A percentile compares a stretch with the other conserved stretches of the same genome.
phyloP scores from a whole-genome alignment of 257 asterid species.

The Nicotiana tabacum region DNA sequence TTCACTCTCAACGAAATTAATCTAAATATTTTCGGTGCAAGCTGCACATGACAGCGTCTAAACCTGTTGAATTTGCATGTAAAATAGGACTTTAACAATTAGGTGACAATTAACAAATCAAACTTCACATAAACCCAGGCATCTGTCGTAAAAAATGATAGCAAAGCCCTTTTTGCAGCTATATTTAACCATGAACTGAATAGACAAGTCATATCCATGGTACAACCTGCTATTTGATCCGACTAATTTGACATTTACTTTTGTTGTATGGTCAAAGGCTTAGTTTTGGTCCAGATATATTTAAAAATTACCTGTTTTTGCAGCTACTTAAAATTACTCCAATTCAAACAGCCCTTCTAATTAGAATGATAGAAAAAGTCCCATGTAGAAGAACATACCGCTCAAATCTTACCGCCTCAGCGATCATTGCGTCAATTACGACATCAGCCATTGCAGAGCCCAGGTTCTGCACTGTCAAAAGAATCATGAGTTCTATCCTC shows the following conservation, averaged over 20 bases:
- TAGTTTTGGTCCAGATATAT: neutral
- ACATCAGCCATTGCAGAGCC: conserved; percentile 99
- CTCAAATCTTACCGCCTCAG: conserved; percentile 89
- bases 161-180: neutral
- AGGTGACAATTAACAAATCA: neutral
- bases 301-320: neutral
- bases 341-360: neutral
- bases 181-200: neutral
- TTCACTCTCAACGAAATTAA: neutral
- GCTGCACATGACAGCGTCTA: neutral
- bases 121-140: too few species aligned
- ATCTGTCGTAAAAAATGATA: neutral
- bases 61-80: neutral
- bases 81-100: neutral
- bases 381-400: conserved; percentile 40
- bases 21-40: neutral
- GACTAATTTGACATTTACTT: neutral
- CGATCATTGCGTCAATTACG: conserved; percentile 97
- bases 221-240: neutral
- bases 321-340: neutral
- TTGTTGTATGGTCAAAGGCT: neutral
- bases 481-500: conserved; percentile 63
- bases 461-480: conserved; percentile 78
- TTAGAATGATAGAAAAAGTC: neutral
- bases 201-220: neutral